These are phyloP conservation scores for Colletotrichum cereale DNA, from an alignment of 2,329 filamentous ascomycete genomes.

Conservation along the genomic window DNA sequence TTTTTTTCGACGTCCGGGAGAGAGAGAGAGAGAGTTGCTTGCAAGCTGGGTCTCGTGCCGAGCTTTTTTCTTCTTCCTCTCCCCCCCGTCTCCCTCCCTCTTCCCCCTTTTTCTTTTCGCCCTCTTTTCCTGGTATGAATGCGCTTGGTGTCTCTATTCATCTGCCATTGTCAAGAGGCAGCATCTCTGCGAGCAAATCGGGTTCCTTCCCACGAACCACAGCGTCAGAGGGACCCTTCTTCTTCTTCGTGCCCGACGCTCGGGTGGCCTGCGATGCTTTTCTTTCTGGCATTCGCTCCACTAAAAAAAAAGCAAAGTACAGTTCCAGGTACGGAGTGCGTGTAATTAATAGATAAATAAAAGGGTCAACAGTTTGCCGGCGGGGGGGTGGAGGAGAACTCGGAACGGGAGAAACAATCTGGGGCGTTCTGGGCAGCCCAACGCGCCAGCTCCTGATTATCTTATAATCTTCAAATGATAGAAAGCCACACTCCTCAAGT, in stretches of 20 bases:
- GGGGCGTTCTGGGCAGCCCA: slow-evolving; percentile 19
- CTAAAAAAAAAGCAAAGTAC: slow-evolving; percentile 13
- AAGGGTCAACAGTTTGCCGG: slow-evolving; percentile 11
- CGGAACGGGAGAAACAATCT: slow-evolving; percentile 26
- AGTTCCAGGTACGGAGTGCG: background rate
- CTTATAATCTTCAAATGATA: background rate
- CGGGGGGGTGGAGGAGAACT: background rate
- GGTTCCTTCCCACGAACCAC: background rate
- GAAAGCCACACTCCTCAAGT: background rate
- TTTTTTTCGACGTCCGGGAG: slow-evolving; percentile 11
- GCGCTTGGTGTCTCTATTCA: background rate
- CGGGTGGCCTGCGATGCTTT: slow-evolving; percentile 6
- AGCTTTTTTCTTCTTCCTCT: background rate
- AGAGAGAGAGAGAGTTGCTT: too few relatives aligned
- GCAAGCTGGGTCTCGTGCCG: slow-evolving; percentile 1
- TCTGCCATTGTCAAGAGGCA: background rate
- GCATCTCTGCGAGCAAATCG: background rate
- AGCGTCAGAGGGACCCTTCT: background rate
- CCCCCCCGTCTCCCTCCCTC: background rate
- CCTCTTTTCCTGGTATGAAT: background rate
- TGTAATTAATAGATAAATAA: background rate
- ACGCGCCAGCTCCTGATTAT: background rate
- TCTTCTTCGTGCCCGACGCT: slow-evolving; percentile 18
- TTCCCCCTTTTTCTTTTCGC: background rate
- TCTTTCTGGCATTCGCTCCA: slow-evolving; percentile 23